A percentile compares a stretch with the other conserved stretches of the same genome.
These are phyloP conservation scores for Rubroboletus pulcherrimus DNA, from an alignment of 768 basidiomycete genomes.

Conservation along the genomic window DNA sequence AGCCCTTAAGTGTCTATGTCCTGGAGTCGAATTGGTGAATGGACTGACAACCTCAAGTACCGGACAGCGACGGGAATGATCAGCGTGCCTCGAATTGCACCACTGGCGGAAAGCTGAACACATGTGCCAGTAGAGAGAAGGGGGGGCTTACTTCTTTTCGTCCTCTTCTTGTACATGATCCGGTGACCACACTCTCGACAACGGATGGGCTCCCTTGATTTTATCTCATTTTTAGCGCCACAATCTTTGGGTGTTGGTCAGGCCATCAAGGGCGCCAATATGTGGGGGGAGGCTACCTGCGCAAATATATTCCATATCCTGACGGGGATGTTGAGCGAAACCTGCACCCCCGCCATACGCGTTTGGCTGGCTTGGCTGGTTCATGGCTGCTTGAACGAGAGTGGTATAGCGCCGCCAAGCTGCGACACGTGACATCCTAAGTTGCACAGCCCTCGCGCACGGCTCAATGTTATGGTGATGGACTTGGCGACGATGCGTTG, in stretches of 20 bases:
- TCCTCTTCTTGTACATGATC: slow-evolving; percentile 98
- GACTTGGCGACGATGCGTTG: slow-evolving; percentile 15
- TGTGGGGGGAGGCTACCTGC: slow-evolving; percentile 54
- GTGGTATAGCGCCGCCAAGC: background rate
- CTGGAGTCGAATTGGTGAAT: background rate
- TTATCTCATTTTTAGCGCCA: slow-evolving; percentile 88
- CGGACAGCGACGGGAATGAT: background rate
- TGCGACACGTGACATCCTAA: slow-evolving; percentile 15
- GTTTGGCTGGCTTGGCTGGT: slow-evolving; percentile 33
- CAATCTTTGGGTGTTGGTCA: slow-evolving; percentile 57
- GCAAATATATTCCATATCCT: slow-evolving; percentile 83
- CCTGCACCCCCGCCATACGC: slow-evolving; percentile 31
- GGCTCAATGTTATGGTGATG: background rate
- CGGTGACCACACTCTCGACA: slow-evolving; percentile 97
- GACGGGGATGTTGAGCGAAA: slow-evolving; percentile 39
- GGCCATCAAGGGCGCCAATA: slow-evolving; percentile 1
- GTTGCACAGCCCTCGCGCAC: slow-evolving; percentile 5
- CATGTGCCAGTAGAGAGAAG: background rate
- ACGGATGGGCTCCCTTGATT: slow-evolving; percentile 86
- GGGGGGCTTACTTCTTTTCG: slow-evolving; percentile 76
- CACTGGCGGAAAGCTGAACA: slow-evolving; percentile 20
- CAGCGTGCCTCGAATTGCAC: slow-evolving; percentile 34
- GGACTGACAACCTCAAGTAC: background rate
- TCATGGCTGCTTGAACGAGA: slow-evolving; percentile 30
- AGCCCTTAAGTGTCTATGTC: too few relatives aligned